Conservation (phyloP, 345 rosid genomes). For the Ceriops decandra region DNA sequence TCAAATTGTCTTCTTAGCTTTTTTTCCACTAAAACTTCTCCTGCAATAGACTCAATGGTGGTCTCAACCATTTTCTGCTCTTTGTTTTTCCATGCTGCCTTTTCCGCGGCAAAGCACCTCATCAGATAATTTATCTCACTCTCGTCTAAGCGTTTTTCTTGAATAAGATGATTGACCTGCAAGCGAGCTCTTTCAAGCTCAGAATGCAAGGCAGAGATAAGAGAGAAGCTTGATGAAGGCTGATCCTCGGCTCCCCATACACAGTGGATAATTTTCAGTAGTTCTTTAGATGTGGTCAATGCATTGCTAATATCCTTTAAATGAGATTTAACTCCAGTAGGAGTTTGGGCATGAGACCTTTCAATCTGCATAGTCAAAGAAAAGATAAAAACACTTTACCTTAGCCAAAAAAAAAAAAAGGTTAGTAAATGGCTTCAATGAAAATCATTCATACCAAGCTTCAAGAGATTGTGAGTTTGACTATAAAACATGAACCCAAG, state of each 20-base stretch:
- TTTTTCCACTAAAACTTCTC: slow-evolving; percentile 86
- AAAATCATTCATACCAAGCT: too few relatives aligned
- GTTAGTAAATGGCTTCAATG: too few relatives aligned
- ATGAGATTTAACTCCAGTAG: slow-evolving; percentile 63
- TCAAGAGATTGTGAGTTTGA: too few relatives aligned
- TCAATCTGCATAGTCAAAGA: slow-evolving; percentile 54
- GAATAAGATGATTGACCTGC: slow-evolving; percentile 81
- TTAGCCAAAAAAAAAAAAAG: neutral
- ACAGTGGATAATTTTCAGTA: slow-evolving; percentile 81
- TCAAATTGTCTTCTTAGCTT: slow-evolving; percentile 79
- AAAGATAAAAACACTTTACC: slow-evolving; percentile 4
- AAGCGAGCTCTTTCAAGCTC: slow-evolving; percentile 95
- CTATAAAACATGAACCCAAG: too few relatives aligned
- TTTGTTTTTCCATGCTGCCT: slow-evolving; percentile 82
- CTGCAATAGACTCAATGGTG: slow-evolving; percentile 85
- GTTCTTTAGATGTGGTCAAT: slow-evolving; percentile 89
- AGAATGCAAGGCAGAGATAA: slow-evolving; percentile 89
- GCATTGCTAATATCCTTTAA: slow-evolving; percentile 90
- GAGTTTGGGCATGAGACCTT: slow-evolving; percentile 78
- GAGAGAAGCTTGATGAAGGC: slow-evolving; percentile 88
- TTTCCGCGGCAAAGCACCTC: slow-evolving; percentile 93
- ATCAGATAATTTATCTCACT: slow-evolving; percentile 69
- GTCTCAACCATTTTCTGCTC: slow-evolving; percentile 88
- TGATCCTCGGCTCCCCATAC: slow-evolving; percentile 90
- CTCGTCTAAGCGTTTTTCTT: slow-evolving; percentile 73